Evolutionary conservation across 1,284 basidiomycete genomes (phyloP).

Genomic region (Ceratobasidium sp.): DNA sequence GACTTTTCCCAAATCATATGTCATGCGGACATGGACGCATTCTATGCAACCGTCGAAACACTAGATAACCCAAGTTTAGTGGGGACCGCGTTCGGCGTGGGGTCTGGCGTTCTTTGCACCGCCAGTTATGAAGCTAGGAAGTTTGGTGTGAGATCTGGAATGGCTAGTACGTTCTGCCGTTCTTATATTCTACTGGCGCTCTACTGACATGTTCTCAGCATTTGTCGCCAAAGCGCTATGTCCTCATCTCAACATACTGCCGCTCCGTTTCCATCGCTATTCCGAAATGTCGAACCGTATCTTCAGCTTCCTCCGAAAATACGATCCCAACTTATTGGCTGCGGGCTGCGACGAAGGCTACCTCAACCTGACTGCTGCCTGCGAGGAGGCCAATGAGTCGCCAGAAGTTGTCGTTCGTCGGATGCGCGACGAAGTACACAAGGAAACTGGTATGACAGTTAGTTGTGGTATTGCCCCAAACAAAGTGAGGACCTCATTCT

Average conservation of each 20-base stretch:
- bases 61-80: slow-evolving; percentile 81
- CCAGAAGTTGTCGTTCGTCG: slow-evolving; percentile 81
- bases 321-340: slow-evolving; percentile 83
- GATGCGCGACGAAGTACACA: slow-evolving; percentile 78
- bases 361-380: slow-evolving; percentile 85
- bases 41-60: slow-evolving; percentile 80
- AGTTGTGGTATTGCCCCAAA: slow-evolving; percentile 95
- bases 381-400: slow-evolving; percentile 72
- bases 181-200: neutral
- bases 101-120: slow-evolving; percentile 81
- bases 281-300: slow-evolving; percentile 76
- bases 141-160: slow-evolving; percentile 88
- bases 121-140: slow-evolving; percentile 93
- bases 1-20: slow-evolving; percentile 86
- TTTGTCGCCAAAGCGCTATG: slow-evolving; percentile 95
- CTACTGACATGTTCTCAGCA: slow-evolving; percentile 59
- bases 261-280: slow-evolving; percentile 75
- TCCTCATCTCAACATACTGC: slow-evolving; percentile 86
- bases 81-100: slow-evolving; percentile 89
- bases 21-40: slow-evolving; percentile 89
- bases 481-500: slow-evolving; percentile 64
- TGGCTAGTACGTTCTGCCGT: slow-evolving; percentile 73
- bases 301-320: slow-evolving; percentile 78
- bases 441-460: slow-evolving; percentile 87
- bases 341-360: slow-evolving; percentile 92